A percentile compares a stretch with the other conserved stretches of the same genome.
Conservation (phyloP, 2,329 filamentous ascomycete species). For the Penicillium sclerotigenum region DNA sequence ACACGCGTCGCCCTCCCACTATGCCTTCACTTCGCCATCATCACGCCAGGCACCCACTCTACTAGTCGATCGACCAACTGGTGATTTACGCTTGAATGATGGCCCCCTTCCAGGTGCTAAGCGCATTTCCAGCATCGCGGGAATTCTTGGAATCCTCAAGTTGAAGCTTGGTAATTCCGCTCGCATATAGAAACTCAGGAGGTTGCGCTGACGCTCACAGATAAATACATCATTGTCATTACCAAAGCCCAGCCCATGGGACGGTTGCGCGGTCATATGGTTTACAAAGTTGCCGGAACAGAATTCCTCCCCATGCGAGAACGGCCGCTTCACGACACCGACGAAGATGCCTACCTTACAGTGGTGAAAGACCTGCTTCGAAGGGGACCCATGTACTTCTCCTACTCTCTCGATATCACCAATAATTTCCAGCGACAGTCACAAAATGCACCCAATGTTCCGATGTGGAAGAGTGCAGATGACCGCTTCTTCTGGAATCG, state of each 20-base stretch:
- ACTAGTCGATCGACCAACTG: slow-evolving; percentile 86
- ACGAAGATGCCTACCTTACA: slow-evolving; percentile 86
- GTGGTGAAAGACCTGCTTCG: slow-evolving; percentile 80
- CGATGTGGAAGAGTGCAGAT: slow-evolving; percentile 88
- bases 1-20: slow-evolving; percentile 84
- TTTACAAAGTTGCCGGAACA: slow-evolving; percentile 87
- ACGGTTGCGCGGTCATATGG: slow-evolving; percentile 88
- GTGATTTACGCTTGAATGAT: slow-evolving; percentile 82
- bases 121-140: slow-evolving; percentile 88
- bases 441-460: slow-evolving; percentile 65
- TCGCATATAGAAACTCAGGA: not conserved
- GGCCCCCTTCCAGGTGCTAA: slow-evolving; percentile 71
- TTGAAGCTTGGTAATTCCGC: slow-evolving; percentile 72
- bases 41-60: slow-evolving; percentile 84
- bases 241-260: slow-evolving; percentile 91
- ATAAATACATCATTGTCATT: slow-evolving; percentile 97
- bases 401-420: slow-evolving; percentile 93
- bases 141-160: slow-evolving; percentile 91
- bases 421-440: slow-evolving; percentile 95
- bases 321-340: slow-evolving; percentile 81
- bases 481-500: slow-evolving; percentile 99
- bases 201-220: slow-evolving; percentile 38
- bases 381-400: slow-evolving; percentile 92
- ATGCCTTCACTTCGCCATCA: slow-evolving; percentile 94
- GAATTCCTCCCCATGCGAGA: slow-evolving; percentile 94